Evolutionary conservation across 108 stramenopile genomes (phyloP).

Genomic region (Chaetoceros muelleri): DNA sequence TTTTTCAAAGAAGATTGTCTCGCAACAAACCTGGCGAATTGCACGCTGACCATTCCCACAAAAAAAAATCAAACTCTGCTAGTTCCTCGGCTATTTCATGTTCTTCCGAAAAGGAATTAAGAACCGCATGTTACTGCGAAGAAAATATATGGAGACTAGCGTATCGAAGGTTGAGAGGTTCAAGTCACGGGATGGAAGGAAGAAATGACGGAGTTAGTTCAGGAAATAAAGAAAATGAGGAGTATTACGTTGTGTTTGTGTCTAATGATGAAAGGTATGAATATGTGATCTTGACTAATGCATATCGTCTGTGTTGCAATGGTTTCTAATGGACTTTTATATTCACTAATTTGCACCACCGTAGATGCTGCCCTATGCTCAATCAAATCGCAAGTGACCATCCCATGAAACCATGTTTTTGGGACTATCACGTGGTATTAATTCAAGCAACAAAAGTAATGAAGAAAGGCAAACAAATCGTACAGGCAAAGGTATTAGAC

Average conservation of each 20-base stretch:
- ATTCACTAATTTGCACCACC: neutral
- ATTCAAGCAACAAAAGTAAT: neutral
- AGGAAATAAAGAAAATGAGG: slow-evolving; percentile 2
- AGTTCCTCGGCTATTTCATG: slow-evolving; percentile 25
- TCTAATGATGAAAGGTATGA: slow-evolving; percentile 37
- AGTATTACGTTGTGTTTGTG: slow-evolving; percentile 54
- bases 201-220: neutral
- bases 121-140: slow-evolving; percentile 79
- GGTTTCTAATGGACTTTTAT: neutral
- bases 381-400: slow-evolving; percentile 36
- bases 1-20: too few relatives aligned
- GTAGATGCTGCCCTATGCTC: slow-evolving; percentile 59
- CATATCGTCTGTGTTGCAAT: neutral
- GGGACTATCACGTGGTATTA: slow-evolving; percentile 78
- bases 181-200: slow-evolving; percentile 2
- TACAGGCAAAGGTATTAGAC: slow-evolving; percentile 25
- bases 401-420: slow-evolving; percentile 32
- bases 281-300: too few relatives aligned
- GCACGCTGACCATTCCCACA: too few relatives aligned
- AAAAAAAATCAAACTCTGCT: neutral
- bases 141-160: slow-evolving; percentile 79
- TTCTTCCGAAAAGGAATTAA: slow-evolving; percentile 42
- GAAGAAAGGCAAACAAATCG: slow-evolving; percentile 3
- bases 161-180: slow-evolving; percentile 29
- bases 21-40: too few relatives aligned